phyloP scores from a whole-genome alignment of 2,329 filamentous ascomycete genomes.

The Hypomyces perniciosus region DNA sequence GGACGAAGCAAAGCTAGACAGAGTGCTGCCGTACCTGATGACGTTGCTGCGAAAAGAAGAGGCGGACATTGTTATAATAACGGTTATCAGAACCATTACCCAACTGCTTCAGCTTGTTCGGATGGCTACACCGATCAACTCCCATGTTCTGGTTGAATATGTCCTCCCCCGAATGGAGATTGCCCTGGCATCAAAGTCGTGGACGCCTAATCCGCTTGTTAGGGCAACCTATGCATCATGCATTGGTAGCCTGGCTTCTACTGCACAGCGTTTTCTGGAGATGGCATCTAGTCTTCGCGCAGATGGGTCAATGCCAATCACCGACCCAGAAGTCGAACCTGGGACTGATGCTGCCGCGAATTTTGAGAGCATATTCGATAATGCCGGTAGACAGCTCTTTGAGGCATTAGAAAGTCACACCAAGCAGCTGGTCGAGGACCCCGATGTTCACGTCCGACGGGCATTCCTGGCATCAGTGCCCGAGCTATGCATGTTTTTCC shows the following conservation, averaged over 20 bases:
- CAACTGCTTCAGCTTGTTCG: constrained; percentile 82
- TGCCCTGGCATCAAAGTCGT: constrained; percentile 40
- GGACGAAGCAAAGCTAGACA: constrained; percentile 92
- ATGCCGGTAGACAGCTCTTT: constrained; percentile 75
- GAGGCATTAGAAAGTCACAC: constrained; percentile 82
- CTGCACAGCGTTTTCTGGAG: constrained; percentile 78
- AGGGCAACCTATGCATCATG: constrained; percentile 91
- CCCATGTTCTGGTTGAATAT: constrained; percentile 63
- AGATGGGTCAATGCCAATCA: constrained; percentile 71
- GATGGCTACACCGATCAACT: constrained; percentile 75
- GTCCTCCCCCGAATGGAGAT: constrained; percentile 58
- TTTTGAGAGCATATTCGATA: constrained; percentile 81
- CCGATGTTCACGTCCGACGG: constrained; percentile 76
- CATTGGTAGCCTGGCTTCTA: constrained; percentile 79
- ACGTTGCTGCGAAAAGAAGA: constrained; percentile 68
- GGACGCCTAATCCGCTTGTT: constrained; percentile 59
- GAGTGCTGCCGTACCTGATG: constrained; percentile 86
- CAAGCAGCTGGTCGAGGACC: constrained; percentile 82
- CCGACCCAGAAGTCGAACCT: constrained; percentile 75
- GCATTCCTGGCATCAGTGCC: constrained; percentile 90
- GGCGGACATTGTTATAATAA: constrained; percentile 76
- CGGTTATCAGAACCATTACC: constrained; percentile 79
- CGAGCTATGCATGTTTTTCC: constrained; percentile 91
- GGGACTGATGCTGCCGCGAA: constrained; percentile 60
- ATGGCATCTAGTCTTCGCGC: constrained; percentile 83